A percentile compares a stretch with the other conserved stretches of the same genome.
phyloP scores from a whole-genome alignment of 345 rosid genomes.

The Adansonia digitata region DNA sequence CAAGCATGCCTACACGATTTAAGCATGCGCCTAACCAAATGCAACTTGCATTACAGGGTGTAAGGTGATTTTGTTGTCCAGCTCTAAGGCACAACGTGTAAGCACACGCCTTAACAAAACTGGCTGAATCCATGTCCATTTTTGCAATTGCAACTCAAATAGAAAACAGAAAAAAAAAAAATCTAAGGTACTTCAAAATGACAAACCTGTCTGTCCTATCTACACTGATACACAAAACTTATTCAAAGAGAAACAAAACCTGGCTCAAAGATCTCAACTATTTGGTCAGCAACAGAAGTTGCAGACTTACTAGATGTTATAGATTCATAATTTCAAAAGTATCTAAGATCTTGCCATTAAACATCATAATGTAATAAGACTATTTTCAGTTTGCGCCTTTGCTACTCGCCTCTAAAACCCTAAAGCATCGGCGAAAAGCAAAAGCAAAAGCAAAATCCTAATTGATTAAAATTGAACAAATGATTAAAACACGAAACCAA shows the following conservation, averaged over 20 bases:
- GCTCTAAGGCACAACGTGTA: too few relatives aligned
- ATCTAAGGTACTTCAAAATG: not conserved
- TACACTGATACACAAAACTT: not conserved
- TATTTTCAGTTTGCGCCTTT: not conserved
- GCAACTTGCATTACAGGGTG: too few relatives aligned
- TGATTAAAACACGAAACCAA: not conserved
- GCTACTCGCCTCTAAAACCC: not conserved
- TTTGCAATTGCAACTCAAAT: not conserved
- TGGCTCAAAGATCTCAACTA: not conserved
- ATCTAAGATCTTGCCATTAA: not conserved
- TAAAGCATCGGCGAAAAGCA: not conserved
- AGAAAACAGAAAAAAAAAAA: not conserved
- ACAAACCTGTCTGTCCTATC: not conserved
- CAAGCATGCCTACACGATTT: too few relatives aligned
- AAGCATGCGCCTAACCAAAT: too few relatives aligned
- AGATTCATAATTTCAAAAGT: not conserved
- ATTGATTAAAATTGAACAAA: not conserved
- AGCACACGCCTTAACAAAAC: too few relatives aligned
- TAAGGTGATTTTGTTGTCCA: too few relatives aligned
- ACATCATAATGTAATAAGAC: not conserved
- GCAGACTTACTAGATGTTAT: not conserved
- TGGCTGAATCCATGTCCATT: too few relatives aligned
- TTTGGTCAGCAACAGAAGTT: not conserved
- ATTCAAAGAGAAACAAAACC: not conserved
- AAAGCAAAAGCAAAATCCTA: not conserved